These are phyloP conservation scores for Leccinum holopus DNA, from an alignment of 1,284 basidiomycete species.

Conservation along the genomic window DNA sequence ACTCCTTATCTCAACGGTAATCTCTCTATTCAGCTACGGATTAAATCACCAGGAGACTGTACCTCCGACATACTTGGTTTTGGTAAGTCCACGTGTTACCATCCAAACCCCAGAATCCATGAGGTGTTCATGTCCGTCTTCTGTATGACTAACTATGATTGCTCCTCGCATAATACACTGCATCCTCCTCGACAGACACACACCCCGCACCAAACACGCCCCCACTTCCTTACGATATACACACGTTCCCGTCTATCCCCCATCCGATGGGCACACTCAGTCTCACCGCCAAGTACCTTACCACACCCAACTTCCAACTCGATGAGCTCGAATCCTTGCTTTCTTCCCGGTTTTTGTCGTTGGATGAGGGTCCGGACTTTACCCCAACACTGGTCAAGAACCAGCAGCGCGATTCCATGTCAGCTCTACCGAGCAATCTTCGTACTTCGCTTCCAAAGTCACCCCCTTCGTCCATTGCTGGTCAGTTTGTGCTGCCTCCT, in stretches of 20 bases:
- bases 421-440: conserved; percentile 47
- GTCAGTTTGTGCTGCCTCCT: conserved; percentile 56
- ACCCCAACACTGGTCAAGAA: conserved; percentile 61
- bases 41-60: conserved; percentile 39
- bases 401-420: conserved; percentile 50
- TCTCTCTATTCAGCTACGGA: conserved; percentile 54
- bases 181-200: conserved; percentile 34
- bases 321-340: conserved; percentile 73
- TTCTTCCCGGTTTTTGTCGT: conserved; percentile 66
- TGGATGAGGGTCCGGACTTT: conserved; percentile 56
- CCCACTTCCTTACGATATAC: conserved; percentile 49
- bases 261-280: conserved; percentile 66
- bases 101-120: conserved; percentile 24
- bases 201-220: conserved; percentile 40
- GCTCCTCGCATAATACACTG: conserved; percentile 4
- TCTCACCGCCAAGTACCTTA: conserved; percentile 62
- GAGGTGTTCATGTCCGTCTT: conserved; percentile 33
- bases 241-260: conserved; percentile 61
- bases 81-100: conserved; percentile 33
- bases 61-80: conserved; percentile 39
- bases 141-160: conserved; percentile 13
- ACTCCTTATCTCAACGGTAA: conserved; percentile 43
- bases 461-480: conserved; percentile 48
- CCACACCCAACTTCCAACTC: conserved; percentile 63
- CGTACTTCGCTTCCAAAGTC: conserved; percentile 45